Conservation (phyloP, 2,329 filamentous ascomycete genomes). For the Ophidiomyces ophidiicola region DNA sequence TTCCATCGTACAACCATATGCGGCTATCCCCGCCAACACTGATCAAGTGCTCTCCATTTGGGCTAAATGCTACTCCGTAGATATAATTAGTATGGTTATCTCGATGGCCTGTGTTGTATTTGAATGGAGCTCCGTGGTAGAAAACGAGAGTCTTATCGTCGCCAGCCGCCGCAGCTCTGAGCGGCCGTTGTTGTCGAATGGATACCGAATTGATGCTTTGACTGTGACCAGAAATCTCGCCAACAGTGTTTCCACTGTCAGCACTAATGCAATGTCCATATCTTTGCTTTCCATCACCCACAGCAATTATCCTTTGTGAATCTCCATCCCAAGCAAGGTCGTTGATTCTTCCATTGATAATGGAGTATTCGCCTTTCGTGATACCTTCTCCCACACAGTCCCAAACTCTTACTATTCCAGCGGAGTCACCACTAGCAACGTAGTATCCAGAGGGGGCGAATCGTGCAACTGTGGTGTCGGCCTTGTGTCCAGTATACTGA, state of each 20-base stretch:
- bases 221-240: conserved; percentile 85
- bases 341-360: conserved; percentile 88
- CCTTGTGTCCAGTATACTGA: conserved; percentile 86
- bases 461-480: conserved; percentile 78
- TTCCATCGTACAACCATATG: conserved; percentile 93
- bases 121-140: conserved; percentile 88
- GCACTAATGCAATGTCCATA: conserved; percentile 91
- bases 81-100: conserved; percentile 80
- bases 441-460: conserved; percentile 94
- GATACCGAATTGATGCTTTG: conserved; percentile 83
- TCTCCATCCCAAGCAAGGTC: conserved; percentile 97
- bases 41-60: conserved; percentile 68
- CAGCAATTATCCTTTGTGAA: conserved; percentile 88
- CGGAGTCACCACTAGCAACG: conserved; percentile 78
- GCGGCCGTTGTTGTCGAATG: conserved; percentile 77
- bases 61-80: conserved; percentile 76
- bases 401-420: conserved; percentile 81
- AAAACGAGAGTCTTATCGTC: conserved; percentile 87
- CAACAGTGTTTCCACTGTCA: conserved; percentile 91
- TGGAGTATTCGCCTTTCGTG: conserved; percentile 87
- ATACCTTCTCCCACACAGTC: conserved; percentile 73
- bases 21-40: conserved; percentile 85
- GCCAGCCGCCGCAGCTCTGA: conserved; percentile 79
- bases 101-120: conserved; percentile 74
- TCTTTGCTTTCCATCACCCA: conserved; percentile 85